These are phyloP conservation scores for Candida tropicalis DNA, from an alignment of 1,139 yeast genomes.

Conservation along the genomic window DNA sequence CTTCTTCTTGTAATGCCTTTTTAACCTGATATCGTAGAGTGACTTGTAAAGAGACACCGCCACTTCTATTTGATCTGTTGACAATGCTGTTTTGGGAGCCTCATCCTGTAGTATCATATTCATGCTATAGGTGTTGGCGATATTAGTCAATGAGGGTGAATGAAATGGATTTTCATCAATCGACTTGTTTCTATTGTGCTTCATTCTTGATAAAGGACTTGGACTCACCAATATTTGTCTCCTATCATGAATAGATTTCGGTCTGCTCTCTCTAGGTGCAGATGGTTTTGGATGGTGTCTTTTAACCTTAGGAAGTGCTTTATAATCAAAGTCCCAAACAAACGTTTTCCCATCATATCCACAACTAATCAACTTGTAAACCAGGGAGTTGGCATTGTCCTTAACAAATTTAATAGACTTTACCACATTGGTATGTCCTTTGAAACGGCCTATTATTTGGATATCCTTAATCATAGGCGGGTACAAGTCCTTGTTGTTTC, in stretches of 20 bases:
- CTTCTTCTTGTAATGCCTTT: conserved; percentile 27
- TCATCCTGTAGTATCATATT: conserved; percentile 15
- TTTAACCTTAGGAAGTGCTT: conserved; percentile 55
- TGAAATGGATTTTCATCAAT: conserved; percentile 10
- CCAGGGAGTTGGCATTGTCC: conserved; percentile 24
- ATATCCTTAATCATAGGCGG: conserved; percentile 48
- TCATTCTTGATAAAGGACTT: conserved; percentile 16
- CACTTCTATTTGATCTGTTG: conserved; percentile 21
- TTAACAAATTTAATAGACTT: conserved; percentile 43
- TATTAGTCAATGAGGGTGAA: conserved; percentile 15
- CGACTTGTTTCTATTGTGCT: conserved; percentile 11
- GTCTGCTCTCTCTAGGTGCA: conserved; percentile 12
- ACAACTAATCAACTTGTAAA: conserved; percentile 63
- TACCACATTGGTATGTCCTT: conserved; percentile 73
- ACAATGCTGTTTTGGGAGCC: conserved; percentile 2
- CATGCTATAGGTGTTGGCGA: conserved; percentile 13
- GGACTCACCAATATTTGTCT: conserved; percentile 16
- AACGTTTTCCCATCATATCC: conserved; percentile 72
- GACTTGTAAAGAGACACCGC: conserved; percentile 37
- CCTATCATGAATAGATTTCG: conserved; percentile 16
- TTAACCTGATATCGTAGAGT: conserved; percentile 37
- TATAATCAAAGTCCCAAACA: conserved; percentile 75
- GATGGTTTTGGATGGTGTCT: conserved; percentile 12
- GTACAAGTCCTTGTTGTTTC: conserved; percentile 16
- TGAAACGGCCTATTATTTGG: conserved; percentile 50